Percentiles rank a stretch among this genome's conserved stretches.
Evolutionary conservation across 2,329 filamentous ascomycete species (phyloP).

Genomic region (Remersonia thermophila): DNA sequence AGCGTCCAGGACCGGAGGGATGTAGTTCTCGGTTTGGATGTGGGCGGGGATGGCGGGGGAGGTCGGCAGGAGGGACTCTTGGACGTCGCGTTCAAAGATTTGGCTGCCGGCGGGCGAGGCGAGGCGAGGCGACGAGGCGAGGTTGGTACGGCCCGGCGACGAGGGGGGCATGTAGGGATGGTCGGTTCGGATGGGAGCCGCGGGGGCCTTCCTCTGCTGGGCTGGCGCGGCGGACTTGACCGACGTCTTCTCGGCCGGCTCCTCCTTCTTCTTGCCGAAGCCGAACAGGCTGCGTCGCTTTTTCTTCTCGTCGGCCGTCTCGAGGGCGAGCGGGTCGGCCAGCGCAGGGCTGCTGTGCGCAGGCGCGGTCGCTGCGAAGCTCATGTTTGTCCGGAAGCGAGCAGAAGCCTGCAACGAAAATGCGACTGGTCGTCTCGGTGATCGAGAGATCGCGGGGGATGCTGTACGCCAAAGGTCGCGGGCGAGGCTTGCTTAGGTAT

Average conservation of each 20-base stretch:
- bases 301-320: constrained; percentile 23
- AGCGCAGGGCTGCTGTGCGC: constrained; percentile 19
- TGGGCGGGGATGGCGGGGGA: constrained; percentile 85
- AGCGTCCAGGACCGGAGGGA: constrained; percentile 81
- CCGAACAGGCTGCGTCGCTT: constrained; percentile 49
- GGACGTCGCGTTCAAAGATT: constrained; percentile 92
- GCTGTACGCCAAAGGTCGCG: not conserved
- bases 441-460: no score
- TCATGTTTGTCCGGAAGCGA: constrained; percentile 16
- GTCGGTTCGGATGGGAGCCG: constrained; percentile 24
- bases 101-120: constrained; percentile 66
- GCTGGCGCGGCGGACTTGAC: constrained; percentile 15
- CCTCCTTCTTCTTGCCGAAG: constrained; percentile 50
- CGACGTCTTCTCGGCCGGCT: constrained; percentile 21
- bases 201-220: constrained; percentile 1
- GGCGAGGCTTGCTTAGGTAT: no score
- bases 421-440: no score
- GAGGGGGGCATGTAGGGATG: constrained; percentile 34
- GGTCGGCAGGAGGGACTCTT: constrained; percentile 62
- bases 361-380: constrained; percentile 17
- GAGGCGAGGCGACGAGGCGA: constrained; percentile 49
- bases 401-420: no score
- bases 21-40: constrained; percentile 88
- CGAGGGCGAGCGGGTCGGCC: constrained; percentile 17
- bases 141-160: constrained; percentile 48